A percentile compares a stretch with the other conserved stretches of the same genome.
These are phyloP conservation scores for Fraxinus xanthoxyloides DNA, from an alignment of 305 asterid species.

Conservation along the genomic window DNA sequence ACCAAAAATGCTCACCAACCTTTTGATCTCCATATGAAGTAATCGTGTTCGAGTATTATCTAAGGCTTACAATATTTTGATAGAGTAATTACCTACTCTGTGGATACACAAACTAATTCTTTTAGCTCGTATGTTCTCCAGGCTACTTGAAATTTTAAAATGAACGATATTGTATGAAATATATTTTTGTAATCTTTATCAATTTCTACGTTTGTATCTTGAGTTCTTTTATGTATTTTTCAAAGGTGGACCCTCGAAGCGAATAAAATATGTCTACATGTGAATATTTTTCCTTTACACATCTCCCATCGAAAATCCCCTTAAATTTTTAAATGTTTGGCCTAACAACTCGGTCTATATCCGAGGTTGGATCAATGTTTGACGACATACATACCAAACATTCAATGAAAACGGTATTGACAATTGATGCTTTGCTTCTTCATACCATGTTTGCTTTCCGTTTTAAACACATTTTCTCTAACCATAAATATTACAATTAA, in stretches of 20 bases:
- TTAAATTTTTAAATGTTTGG: neutral
- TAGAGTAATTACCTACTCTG: neutral
- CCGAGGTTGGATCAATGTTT: neutral
- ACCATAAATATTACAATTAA: neutral
- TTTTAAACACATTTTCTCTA: neutral
- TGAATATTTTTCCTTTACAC: neutral
- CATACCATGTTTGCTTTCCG: neutral
- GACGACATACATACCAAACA: neutral
- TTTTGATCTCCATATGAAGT: neutral
- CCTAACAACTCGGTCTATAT: neutral
- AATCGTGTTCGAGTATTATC: neutral
- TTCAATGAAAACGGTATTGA: too few relatives aligned
- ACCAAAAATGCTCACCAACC: neutral
- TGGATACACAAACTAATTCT: neutral
- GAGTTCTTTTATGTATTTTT: neutral
- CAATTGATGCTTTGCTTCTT: neutral
- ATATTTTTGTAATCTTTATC: neutral
- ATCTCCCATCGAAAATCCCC: neutral
- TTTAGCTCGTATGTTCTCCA: neutral
- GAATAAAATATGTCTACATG: too few relatives aligned
- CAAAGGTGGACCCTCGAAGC: neutral
- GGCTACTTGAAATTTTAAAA: neutral
- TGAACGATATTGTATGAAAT: neutral
- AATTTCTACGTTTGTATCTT: neutral
- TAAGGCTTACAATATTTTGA: neutral